A percentile compares a stretch with the other conserved stretches of the same genome.
Evolutionary conservation across 768 basidiomycete species (phyloP).

Genomic region (Tylopilus balloui): DNA sequence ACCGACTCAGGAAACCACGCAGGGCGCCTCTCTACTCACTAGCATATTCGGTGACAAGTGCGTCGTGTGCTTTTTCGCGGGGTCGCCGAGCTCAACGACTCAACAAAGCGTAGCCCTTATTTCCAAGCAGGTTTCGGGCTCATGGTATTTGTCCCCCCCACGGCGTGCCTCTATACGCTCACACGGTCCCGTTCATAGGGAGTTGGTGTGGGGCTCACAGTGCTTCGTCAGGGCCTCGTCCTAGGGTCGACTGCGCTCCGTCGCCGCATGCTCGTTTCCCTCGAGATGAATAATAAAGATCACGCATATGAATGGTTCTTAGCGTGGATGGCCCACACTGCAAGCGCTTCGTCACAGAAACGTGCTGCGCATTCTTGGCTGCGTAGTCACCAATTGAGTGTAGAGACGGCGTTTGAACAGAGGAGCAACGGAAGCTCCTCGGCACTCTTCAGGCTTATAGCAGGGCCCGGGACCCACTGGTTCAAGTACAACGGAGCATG

Average conservation of each 20-base stretch:
- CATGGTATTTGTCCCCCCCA: constrained; percentile 56
- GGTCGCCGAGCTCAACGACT: constrained; percentile 13
- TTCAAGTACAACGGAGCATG: constrained; percentile 87
- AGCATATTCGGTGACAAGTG: constrained; percentile 62
- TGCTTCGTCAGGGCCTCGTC: constrained; percentile 64
- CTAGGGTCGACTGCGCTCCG: constrained; percentile 73
- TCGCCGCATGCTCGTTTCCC: constrained; percentile 85
- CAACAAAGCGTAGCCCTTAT: constrained; percentile 72
- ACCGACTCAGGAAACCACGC: constrained; percentile 6
- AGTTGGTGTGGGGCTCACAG: constrained; percentile 80
- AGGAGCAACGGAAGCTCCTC: constrained; percentile 88
- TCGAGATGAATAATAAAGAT: constrained; percentile 96
- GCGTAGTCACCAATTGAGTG: constrained; percentile 88
- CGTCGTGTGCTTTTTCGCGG: constrained; percentile 29
- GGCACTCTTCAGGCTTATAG: constrained; percentile 88
- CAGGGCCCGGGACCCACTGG: constrained; percentile 92
- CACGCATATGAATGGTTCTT: constrained; percentile 96
- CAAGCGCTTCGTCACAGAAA: constrained; percentile 31
- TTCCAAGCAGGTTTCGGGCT: constrained; percentile 98
- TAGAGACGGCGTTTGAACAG: constrained; percentile 88
- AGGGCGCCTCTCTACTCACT: constrained; percentile 32
- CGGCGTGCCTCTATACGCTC: neutral
- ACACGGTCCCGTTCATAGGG: constrained; percentile 48
- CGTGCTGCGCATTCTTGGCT: constrained; percentile 41
- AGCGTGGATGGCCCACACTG: constrained; percentile 86